phyloP scores from a whole-genome alignment of 495 filamentous ascomycete species.

The Sporormia fimetaria region DNA sequence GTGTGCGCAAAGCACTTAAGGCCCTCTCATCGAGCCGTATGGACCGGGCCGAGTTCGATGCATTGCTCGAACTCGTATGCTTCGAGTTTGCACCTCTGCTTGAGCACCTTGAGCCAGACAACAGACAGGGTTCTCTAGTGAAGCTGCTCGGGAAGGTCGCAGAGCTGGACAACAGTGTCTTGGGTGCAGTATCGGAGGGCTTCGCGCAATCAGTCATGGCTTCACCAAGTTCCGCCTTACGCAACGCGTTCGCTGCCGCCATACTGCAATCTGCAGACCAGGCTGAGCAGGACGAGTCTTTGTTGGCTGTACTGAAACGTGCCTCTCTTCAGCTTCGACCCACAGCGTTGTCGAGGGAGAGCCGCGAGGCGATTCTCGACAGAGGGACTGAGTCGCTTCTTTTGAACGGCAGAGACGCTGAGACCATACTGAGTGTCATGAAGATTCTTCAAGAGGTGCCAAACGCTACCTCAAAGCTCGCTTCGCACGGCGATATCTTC shows the following conservation, averaged over 20 bases:
- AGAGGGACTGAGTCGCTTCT: slow-evolving; percentile 4
- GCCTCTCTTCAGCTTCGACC: slow-evolving; percentile 3
- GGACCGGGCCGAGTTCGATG: not conserved
- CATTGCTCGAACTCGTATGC: slow-evolving; percentile 8
- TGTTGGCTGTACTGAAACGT: not conserved
- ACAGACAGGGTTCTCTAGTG: not conserved
- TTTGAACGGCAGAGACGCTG: not conserved
- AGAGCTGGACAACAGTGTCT: not conserved
- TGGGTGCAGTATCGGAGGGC: not conserved
- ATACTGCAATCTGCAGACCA: not conserved
- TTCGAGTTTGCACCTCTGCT: slow-evolving; percentile 5
- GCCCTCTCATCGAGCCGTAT: slow-evolving; percentile 1
- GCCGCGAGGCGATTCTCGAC: slow-evolving; percentile 13
- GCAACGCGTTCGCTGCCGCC: slow-evolving; percentile 1
- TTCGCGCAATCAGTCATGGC: slow-evolving; percentile 1
- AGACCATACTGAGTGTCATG: slow-evolving; percentile 7
- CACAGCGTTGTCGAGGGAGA: slow-evolving; percentile 3
- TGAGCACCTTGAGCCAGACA: slow-evolving; percentile 1
- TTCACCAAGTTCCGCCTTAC: not conserved
- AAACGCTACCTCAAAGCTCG: slow-evolving; percentile 21
- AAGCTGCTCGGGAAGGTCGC: not conserved
- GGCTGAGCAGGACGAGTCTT: not conserved
- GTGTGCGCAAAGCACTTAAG: slow-evolving; percentile 4
- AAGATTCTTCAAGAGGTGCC: slow-evolving; percentile 16
- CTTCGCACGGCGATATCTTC: not conserved